Base-by-base conservation (phyloP, 805 yeast genomes). In the Metschnikowia orientalis region DNA sequence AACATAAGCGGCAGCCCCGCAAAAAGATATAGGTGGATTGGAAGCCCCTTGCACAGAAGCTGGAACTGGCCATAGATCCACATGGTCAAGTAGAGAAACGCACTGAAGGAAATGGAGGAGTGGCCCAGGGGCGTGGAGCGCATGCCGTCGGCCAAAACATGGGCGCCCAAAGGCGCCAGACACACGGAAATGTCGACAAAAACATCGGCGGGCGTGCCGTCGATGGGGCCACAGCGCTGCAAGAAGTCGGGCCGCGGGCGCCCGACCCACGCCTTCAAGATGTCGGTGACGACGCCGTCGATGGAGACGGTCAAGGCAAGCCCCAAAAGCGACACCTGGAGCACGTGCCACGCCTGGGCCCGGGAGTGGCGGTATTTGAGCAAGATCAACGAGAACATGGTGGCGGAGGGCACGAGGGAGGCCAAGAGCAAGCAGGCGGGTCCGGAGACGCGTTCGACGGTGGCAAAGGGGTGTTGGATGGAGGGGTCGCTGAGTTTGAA, bases 121-220 rank as follows among this genome's bases (percentile, higher is more conserved):
- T 75, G 81, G 15, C 81, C 81, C 6, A 77, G 70, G 1, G 81
- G 81, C 5, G 77, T 69, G 17, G 74, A 64, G 40, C 74, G 63
- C 64, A 72, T 66, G 2, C 81, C 81, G 42, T 75, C 81, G 11
- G 48, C 41, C 17, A 76, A 51, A 23, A 36, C 30, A 16, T 36
- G 16, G 7, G 33, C 26, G 1, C 59, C 59, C 38, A 48, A 42
- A 2, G 59, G 59, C 2, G 51, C 49, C 3, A 56, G 42, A 26
- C 59, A 54, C 18, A 51, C 56, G 7, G 46, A 41, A 10, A 50
- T 23, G 19, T 43, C 51, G 8, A 50, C 52, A 26, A 47, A 45
- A 8, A 15, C 24, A 34, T 47, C 45, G 9, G 17, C 3, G 1
- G 45, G 41, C 5, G 47, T 42, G 6, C 37, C 42, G 8, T 14